phyloP scores from a whole-genome alignment of 331 rosid species.

The Quercus tomentella region DNA sequence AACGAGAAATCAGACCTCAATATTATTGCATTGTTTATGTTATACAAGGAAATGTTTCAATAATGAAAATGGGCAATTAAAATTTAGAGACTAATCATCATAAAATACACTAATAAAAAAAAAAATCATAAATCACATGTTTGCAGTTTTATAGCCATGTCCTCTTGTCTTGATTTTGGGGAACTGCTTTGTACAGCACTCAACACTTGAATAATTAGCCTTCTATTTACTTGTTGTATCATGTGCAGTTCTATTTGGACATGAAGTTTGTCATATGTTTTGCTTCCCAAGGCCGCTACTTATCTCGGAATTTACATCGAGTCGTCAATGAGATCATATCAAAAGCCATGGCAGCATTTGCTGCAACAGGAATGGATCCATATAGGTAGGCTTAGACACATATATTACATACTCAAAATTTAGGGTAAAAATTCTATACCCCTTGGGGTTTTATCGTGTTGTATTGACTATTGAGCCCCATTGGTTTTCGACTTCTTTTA shows the following conservation, averaged over 20 bases:
- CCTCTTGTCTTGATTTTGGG: background rate
- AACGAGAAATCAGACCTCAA: background rate
- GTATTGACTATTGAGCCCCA: too few species aligned
- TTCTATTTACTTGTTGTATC: slow-evolving; percentile 5
- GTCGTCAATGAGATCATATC: slow-evolving; percentile 84
- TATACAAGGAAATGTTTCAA: background rate
- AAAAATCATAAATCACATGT: background rate
- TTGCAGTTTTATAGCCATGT: background rate
- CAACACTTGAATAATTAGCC: background rate
- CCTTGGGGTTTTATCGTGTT: too few species aligned
- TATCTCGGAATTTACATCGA: slow-evolving; percentile 81
- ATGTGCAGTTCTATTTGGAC: slow-evolving; percentile 91
- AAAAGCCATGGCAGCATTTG: slow-evolving; percentile 81
- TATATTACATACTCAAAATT: background rate
- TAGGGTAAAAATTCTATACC: too few species aligned
- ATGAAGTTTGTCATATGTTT: slow-evolving; percentile 93
- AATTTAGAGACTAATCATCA: background rate
- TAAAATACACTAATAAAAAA: background rate
- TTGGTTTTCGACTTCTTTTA: too few species aligned
- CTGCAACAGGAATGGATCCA: slow-evolving; percentile 94
- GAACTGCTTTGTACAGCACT: background rate
- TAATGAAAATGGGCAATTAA: background rate
- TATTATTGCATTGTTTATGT: background rate
- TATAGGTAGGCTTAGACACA: slow-evolving; percentile 42
- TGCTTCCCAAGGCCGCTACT: slow-evolving; percentile 90